A percentile compares a stretch with the other conserved stretches of the same genome.
Conservation (phyloP, 768 basidiomycete genomes). For the Leccinum fibrillosum region DNA sequence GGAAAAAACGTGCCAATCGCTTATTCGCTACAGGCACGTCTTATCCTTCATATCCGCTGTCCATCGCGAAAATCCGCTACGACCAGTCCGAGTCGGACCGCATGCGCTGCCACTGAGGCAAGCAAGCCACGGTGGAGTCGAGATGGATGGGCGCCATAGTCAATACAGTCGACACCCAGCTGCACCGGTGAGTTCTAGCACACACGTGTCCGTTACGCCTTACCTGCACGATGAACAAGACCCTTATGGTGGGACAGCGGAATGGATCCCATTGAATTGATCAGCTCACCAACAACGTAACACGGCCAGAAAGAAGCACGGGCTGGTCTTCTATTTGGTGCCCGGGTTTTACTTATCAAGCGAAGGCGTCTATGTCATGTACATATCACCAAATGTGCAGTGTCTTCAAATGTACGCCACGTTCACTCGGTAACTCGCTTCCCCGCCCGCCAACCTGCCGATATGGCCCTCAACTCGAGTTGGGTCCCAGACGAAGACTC, state of each 20-base stretch:
- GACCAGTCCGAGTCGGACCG: neutral
- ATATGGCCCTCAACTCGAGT: neutral
- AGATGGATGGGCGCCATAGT: neutral
- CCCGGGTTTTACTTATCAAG: neutral
- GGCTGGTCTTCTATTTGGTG: neutral
- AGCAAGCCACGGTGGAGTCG: neutral
- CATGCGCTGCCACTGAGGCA: neutral
- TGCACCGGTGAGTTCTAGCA: neutral
- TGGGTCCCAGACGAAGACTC: neutral
- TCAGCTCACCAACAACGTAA: neutral
- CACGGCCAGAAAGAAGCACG: neutral
- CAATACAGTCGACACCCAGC: neutral
- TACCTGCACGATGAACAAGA: neutral
- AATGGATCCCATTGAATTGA: neutral
- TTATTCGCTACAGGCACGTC: neutral
- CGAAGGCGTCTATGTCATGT: neutral
- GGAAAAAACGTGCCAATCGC: neutral
- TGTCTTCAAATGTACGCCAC: neutral
- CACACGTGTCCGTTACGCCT: neutral
- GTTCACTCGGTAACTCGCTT: neutral
- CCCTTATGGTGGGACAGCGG: no score
- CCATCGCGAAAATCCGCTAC: neutral
- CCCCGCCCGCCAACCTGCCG: neutral
- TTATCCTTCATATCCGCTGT: no score
- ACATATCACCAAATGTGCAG: neutral